These are phyloP conservation scores for Cytidiella melzeri DNA, from an alignment of 768 basidiomycete genomes.

Conservation along the genomic window DNA sequence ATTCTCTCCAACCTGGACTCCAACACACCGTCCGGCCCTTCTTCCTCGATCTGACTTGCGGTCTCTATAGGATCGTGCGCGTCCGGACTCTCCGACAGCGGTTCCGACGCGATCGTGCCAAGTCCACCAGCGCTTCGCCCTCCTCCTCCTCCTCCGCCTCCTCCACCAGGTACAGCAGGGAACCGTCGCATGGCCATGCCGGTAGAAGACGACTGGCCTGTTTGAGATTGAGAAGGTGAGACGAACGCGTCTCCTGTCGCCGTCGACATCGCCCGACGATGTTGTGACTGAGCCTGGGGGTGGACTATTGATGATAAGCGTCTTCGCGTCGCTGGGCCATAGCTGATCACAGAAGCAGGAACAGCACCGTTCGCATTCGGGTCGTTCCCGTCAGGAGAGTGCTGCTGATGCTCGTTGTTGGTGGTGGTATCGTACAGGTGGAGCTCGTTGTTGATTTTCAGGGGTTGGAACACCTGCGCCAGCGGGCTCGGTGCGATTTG, in stretches of 20 bases:
- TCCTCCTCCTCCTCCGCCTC: not conserved
- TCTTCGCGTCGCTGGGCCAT: slow-evolving; percentile 35
- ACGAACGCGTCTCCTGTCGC: not conserved
- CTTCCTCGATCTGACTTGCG: slow-evolving; percentile 24
- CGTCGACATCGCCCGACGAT: slow-evolving; percentile 19
- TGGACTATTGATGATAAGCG: slow-evolving; percentile 26
- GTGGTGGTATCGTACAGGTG: slow-evolving; percentile 22
- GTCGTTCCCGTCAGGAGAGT: not conserved
- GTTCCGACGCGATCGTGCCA: slow-evolving; percentile 18
- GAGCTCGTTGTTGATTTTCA: slow-evolving; percentile 47
- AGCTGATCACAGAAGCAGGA: slow-evolving; percentile 25
- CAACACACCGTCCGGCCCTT: slow-evolving; percentile 25
- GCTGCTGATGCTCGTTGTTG: not conserved
- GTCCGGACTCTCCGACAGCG: not conserved
- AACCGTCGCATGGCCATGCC: slow-evolving; percentile 12
- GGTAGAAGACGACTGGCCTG: not conserved
- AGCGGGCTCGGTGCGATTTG: slow-evolving; percentile 54
- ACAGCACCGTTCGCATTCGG: slow-evolving; percentile 12
- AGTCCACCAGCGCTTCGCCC: slow-evolving; percentile 21
- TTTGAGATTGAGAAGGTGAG: not conserved
- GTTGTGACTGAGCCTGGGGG: not conserved
- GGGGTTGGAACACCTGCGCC: slow-evolving; percentile 68
- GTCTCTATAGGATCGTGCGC: slow-evolving; percentile 17
- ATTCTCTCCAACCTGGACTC: slow-evolving; percentile 33
- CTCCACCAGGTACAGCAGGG: slow-evolving; percentile 14